Evolutionary conservation across 2,329 filamentous ascomycete genomes (phyloP).

Genomic region (Blastomyces silverae): DNA sequence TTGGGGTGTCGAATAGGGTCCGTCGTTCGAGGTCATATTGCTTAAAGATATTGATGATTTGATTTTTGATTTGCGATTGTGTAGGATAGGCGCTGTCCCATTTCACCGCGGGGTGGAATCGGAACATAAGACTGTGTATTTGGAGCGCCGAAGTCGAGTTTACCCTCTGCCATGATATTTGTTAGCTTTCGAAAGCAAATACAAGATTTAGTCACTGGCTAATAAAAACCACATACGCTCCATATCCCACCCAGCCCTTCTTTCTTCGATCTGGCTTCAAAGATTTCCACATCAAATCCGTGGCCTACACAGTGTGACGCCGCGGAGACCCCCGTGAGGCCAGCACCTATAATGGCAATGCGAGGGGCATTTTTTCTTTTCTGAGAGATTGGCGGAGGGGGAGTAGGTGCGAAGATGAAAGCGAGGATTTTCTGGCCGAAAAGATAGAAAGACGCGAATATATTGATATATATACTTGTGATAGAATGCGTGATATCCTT

Average conservation of each 20-base stretch:
- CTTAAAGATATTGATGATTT: conserved; percentile 67
- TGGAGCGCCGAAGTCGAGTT: conserved; percentile 77
- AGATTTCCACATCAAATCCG: conserved; percentile 74
- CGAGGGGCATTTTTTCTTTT: conserved; percentile 54
- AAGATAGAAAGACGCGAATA: conserved; percentile 56
- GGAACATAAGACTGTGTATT: conserved; percentile 81
- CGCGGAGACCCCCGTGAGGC: conserved; percentile 68
- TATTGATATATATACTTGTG: not conserved
- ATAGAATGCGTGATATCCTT: not conserved
- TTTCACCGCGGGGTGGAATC: conserved; percentile 72
- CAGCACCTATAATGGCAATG: conserved; percentile 63
- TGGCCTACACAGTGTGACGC: conserved; percentile 78
- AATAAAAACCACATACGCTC: conserved; percentile 52
- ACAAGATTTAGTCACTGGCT: not conserved
- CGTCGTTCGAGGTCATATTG: conserved; percentile 63
- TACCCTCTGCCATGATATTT: conserved; percentile 51
- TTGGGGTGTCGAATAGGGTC: conserved; percentile 64
- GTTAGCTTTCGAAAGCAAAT: not conserved
- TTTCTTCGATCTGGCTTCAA: conserved; percentile 62
- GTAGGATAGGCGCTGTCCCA: conserved; percentile 73
- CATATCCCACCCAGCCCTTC: conserved; percentile 67
- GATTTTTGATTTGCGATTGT: conserved; percentile 65
- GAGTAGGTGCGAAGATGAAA: conserved; percentile 60
- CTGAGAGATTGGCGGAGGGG: conserved; percentile 52
- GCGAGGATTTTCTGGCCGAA: conserved; percentile 58